phyloP scores from a whole-genome alignment of 495 filamentous ascomycete species.

The Penicillium angulare region DNA sequence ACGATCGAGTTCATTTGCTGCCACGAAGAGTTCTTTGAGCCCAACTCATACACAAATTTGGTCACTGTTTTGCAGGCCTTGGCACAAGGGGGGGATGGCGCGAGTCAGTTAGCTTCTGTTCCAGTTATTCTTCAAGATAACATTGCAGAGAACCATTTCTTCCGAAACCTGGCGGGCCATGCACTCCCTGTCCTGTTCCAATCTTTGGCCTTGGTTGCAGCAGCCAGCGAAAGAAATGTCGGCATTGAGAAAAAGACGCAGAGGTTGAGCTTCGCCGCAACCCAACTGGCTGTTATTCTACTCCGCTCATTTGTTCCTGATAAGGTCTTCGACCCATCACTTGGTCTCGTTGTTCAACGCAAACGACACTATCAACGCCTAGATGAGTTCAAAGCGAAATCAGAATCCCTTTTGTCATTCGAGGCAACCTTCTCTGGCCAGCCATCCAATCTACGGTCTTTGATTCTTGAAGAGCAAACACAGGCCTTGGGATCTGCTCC shows the following conservation, averaged over 20 bases:
- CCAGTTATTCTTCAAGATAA: conserved; percentile 20
- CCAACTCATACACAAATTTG: conserved; percentile 27
- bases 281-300: conserved; percentile 41
- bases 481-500: conserved; percentile 60
- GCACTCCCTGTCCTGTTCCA: conserved; percentile 34
- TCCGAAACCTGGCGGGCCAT: conserved; percentile 29
- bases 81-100: conserved; percentile 18
- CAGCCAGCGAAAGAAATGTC: background rate
- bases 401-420: conserved; percentile 61
- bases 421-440: conserved; percentile 68
- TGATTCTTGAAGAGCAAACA: conserved; percentile 59
- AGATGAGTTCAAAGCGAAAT: conserved; percentile 51
- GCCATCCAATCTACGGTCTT: conserved; percentile 56
- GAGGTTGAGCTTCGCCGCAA: conserved; percentile 30
- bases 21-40: conserved; percentile 40
- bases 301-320: conserved; percentile 84
- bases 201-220: conserved; percentile 14
- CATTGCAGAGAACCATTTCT: conserved; percentile 33
- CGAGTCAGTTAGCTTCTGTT: background rate
- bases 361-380: conserved; percentile 60
- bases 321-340: conserved; percentile 80
- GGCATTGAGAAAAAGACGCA: conserved; percentile 15
- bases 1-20: conserved; percentile 46
- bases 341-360: conserved; percentile 69
- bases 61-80: conserved; percentile 23